Conservation (phyloP, 495 filamentous ascomycete species). For the Letharia columbiana region DNA sequence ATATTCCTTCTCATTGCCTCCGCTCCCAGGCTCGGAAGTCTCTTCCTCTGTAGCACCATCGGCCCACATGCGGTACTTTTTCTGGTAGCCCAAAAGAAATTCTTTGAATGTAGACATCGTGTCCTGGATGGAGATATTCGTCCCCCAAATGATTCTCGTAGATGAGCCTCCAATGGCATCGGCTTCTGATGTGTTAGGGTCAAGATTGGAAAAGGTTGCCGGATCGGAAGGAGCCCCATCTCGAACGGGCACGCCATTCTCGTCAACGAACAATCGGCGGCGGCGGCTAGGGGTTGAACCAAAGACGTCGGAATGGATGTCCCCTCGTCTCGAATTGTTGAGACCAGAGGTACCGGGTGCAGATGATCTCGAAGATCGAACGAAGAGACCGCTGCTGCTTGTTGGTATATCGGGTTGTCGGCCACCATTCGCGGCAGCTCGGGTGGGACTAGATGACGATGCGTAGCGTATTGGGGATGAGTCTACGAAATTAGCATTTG, state of each 20-base stretch:
- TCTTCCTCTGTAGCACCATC: conserved; percentile 74
- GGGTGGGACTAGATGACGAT: conserved; percentile 73
- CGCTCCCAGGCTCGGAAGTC: conserved; percentile 51
- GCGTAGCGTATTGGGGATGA: conserved; percentile 88
- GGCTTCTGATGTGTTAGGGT: conserved; percentile 85
- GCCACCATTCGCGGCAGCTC: conserved; percentile 35
- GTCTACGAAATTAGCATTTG: conserved; percentile 40
- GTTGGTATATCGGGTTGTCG: conserved; percentile 60
- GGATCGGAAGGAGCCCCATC: conserved; percentile 58
- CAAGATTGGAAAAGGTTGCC: conserved; percentile 74
- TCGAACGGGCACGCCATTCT: conserved; percentile 62
- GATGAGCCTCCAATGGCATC: conserved; percentile 74
- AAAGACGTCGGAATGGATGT: conserved; percentile 70
- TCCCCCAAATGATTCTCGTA: conserved; percentile 89
- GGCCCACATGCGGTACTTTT: conserved; percentile 85
- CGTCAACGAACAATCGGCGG: conserved; percentile 70
- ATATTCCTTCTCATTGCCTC: conserved; percentile 63
- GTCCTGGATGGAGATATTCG: conserved; percentile 88
- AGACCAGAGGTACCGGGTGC: conserved; percentile 39
- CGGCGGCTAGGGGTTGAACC: conserved; percentile 56
- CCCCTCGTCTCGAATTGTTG: conserved; percentile 57
- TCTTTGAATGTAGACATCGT: conserved; percentile 80
- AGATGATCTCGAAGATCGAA: conserved; percentile 52
- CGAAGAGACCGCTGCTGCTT: conserved; percentile 79
- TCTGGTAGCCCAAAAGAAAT: conserved; percentile 80